A percentile compares a stretch with the other conserved stretches of the same genome.
phyloP scores from a whole-genome alignment of 148 eudicot genomes.

The Nepenthes gracilis region DNA sequence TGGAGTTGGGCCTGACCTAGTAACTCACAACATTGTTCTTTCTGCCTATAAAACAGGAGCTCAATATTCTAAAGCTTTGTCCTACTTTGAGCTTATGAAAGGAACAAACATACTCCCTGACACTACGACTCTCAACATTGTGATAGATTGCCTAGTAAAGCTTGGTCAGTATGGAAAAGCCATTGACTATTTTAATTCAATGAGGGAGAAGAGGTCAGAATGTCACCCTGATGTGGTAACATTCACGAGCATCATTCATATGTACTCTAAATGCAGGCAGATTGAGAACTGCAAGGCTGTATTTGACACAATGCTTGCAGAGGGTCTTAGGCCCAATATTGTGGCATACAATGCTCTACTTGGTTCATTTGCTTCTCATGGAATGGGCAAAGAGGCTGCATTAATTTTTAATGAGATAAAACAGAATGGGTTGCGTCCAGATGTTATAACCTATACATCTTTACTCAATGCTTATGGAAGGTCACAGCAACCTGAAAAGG shows the following conservation, averaged over 20 bases:
- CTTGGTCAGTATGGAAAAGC: conserved; percentile 62
- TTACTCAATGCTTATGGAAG: conserved; percentile 89
- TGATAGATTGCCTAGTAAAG: conserved; percentile 71
- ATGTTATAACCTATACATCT: conserved; percentile 81
- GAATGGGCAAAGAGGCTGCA: conserved; percentile 63
- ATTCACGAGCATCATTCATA: conserved; percentile 83
- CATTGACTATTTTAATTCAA: conserved; percentile 53
- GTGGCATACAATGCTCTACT: conserved; percentile 75
- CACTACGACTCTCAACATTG: conserved; percentile 69
- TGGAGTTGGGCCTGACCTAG: conserved; percentile 94
- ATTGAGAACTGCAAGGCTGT: conserved; percentile 66
- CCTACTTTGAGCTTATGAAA: conserved; percentile 89
- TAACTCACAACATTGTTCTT: conserved; percentile 84
- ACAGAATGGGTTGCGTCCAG: conserved; percentile 47
- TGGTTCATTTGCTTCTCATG: conserved; percentile 77
- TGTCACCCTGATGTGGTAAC: conserved; percentile 77
- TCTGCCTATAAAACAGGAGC: conserved; percentile 84
- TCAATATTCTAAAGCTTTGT: conserved; percentile 73
- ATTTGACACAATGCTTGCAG: conserved; percentile 72
- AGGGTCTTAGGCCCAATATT: conserved; percentile 71
- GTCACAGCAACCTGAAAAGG: conserved; percentile 74
- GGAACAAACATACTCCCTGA: conserved; percentile 79
- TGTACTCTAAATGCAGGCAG: conserved; percentile 82
- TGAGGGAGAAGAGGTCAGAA: conserved; percentile 66
- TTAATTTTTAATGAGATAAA: conserved; percentile 55